These are phyloP conservation scores for Brassica hybrid DNA, from an alignment of 441 rosid genomes.

Conservation along the genomic window DNA sequence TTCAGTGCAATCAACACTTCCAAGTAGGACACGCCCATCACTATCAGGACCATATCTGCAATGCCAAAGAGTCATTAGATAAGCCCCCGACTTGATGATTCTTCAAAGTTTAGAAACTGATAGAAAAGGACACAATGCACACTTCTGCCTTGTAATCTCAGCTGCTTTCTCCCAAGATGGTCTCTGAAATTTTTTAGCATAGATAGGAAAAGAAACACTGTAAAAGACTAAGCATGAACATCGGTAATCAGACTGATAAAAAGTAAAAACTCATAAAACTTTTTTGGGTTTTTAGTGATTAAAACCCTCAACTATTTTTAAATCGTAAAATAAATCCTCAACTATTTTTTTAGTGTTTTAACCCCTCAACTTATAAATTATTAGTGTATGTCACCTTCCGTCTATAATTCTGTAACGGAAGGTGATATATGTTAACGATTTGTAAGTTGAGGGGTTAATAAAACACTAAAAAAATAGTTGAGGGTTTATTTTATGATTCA, in stretches of 20 bases:
- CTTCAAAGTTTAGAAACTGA: background rate
- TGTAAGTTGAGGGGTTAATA: too few species aligned
- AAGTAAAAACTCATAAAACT: background rate
- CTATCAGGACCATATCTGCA: constrained; percentile 82
- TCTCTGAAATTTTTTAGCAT: constrained; percentile 61
- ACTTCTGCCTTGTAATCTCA: constrained; percentile 76
- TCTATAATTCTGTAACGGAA: too few species aligned
- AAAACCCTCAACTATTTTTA: too few species aligned
- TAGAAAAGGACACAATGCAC: background rate
- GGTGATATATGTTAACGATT: too few species aligned
- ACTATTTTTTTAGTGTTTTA: too few species aligned
- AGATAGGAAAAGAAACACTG: background rate
- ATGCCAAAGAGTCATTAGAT: constrained; percentile 13
- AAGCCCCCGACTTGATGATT: background rate
- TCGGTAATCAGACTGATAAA: background rate
- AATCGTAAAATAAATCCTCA: too few species aligned
- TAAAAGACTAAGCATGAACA: constrained; percentile 12
- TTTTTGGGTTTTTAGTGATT: too few species aligned
- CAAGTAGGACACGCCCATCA: constrained; percentile 88
- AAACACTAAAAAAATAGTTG: too few species aligned
- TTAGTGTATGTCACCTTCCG: too few species aligned
- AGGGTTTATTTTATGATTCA: too few species aligned
- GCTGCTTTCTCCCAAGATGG: constrained; percentile 97
- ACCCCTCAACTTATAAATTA: too few species aligned
- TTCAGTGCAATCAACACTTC: constrained; percentile 85